A percentile compares a stretch with the other conserved stretches of the same genome.
Conservation (phyloP, 192 early-diverging fungal genomes). For the Podila epigama region DNA sequence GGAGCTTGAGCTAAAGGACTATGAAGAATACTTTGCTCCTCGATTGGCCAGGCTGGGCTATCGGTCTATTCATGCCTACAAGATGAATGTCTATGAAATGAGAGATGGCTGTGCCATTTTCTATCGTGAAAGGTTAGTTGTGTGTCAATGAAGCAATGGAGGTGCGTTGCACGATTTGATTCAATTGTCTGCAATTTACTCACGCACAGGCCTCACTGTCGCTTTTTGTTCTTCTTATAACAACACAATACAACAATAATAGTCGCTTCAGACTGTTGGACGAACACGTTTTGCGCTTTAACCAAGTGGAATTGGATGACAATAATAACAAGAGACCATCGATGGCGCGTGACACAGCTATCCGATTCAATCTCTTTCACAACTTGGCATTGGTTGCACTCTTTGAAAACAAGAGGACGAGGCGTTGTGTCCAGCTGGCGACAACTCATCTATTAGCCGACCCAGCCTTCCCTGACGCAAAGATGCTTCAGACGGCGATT, state of each 20-base stretch:
- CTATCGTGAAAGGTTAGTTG: slow-evolving; percentile 38
- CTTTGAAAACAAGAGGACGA: slow-evolving; percentile 36
- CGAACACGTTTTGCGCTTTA: slow-evolving; percentile 37
- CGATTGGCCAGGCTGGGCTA: slow-evolving; percentile 33
- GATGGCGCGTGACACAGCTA: slow-evolving; percentile 45
- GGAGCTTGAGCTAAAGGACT: slow-evolving; percentile 43
- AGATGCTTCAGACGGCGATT: slow-evolving; percentile 47
- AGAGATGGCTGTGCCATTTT: slow-evolving; percentile 48
- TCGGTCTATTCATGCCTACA: slow-evolving; percentile 39
- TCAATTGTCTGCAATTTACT: slow-evolving; percentile 12
- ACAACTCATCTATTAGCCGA: slow-evolving; percentile 44
- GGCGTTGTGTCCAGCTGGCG: slow-evolving; percentile 33
- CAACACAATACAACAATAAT: slow-evolving; percentile 2
- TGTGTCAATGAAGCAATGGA: no score
- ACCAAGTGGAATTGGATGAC: slow-evolving; percentile 43
- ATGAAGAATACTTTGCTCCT: slow-evolving; percentile 39
- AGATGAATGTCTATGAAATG: slow-evolving; percentile 49
- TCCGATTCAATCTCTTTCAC: slow-evolving; percentile 47
- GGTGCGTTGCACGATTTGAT: slow-evolving; percentile 18
- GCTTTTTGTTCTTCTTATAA: not conserved
- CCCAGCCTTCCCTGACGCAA: slow-evolving; percentile 42
- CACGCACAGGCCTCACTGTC: slow-evolving; percentile 12
- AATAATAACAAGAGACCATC: slow-evolving; percentile 26
- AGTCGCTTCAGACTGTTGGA: slow-evolving; percentile 39
- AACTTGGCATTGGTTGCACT: slow-evolving; percentile 39